Evolutionary conservation across 2,329 filamentous ascomycete genomes (phyloP).

Genomic region (Hymenotorrendiella dingleyae): DNA sequence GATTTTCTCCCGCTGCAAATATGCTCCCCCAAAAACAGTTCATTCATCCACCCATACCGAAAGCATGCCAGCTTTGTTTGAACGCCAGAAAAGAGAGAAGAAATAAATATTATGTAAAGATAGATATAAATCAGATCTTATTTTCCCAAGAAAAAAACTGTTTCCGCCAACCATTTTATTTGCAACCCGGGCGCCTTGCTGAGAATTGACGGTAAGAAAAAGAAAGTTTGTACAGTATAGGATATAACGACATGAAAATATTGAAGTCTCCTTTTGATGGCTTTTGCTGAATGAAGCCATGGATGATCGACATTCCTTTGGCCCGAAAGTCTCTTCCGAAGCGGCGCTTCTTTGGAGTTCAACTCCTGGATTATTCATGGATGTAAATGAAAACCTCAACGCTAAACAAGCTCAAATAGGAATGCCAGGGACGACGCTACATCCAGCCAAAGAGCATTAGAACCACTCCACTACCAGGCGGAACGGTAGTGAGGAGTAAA

Average conservation of each 20-base stretch:
- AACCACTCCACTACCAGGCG: constrained; percentile 5
- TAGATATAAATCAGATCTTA: constrained; percentile 14
- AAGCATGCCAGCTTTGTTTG: constrained; percentile 1
- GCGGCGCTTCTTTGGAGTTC: background rate
- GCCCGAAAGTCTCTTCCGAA: background rate
- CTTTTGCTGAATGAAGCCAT: constrained; percentile 7
- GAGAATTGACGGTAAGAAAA: constrained; percentile 7
- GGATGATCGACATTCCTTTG: constrained; percentile 3
- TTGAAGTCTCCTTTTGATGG: background rate
- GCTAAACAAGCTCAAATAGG: constrained; percentile 9
- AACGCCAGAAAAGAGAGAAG: constrained; percentile 8
- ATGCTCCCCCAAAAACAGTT: constrained; percentile 3
- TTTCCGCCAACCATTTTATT: constrained; percentile 5
- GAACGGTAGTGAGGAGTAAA: constrained; percentile 16
- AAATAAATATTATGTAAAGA: constrained; percentile 10
- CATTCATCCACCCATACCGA: background rate
- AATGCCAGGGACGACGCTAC: constrained; percentile 9
- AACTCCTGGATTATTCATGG: constrained; percentile 6
- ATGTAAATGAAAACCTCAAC: constrained; percentile 6
- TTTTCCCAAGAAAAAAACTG: background rate
- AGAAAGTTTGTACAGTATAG: constrained; percentile 17
- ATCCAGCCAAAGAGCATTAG: constrained; percentile 10
- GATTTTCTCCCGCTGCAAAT: constrained; percentile 4
- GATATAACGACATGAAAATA: constrained; percentile 16
- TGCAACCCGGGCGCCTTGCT: constrained; percentile 19